Evolutionary conservation across 257 asterid species (phyloP), one percentile per base, ranked within the genome.

Genomic region (Scutellaria baicalensis): DNA sequence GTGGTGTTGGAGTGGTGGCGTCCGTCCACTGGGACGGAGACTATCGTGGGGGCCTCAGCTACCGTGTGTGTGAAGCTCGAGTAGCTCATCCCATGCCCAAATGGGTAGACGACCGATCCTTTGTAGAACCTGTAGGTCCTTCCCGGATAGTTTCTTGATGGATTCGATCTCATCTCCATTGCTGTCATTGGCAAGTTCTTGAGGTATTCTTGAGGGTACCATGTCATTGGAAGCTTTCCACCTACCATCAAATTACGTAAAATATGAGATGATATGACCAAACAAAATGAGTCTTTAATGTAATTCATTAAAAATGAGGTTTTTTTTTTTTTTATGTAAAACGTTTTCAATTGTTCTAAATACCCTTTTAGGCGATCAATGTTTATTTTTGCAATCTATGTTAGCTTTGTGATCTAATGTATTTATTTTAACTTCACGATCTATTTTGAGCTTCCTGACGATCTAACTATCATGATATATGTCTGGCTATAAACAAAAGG

Each of bases 191-290:
- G 89, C 33, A 90, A 40, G 68, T 82, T 84, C 68, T 79, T 66
- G 5, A 86, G 86, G 81, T 84, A 91, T 14, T 84, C 83, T 63
- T 91, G 95, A 10, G 95, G 95, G 62, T 91, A 91, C 97, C 97
- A 91, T 62, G 97, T 89, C 93, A 87, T 84, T 0, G 97, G 96
- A 35, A 91, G 88, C 84, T 87, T 91, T 27, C 97, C 97, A 75
- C 93, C 95, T 89, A 50, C 21, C 61, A 57, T 13, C 18, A 6
- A 3, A 59, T 0, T 2, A 31, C 31, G 31, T n/a, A n/a, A n/a
- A n/a, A n/a, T n/a, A n/a, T n/a, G n/a, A n/a, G n/a, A n/a, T n/a
- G n/a, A n/a, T n/a, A n/a, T n/a, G n/a, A n/a, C n/a, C n/a, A n/a
- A n/a, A n/a, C 27, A 23, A 23, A 23, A 23, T 23, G 2, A 23